Evolutionary conservation across 495 filamentous ascomycete genomes (phyloP), one percentile per base, ranked within the genome.

Genomic region (Penicillium soppii): DNA sequence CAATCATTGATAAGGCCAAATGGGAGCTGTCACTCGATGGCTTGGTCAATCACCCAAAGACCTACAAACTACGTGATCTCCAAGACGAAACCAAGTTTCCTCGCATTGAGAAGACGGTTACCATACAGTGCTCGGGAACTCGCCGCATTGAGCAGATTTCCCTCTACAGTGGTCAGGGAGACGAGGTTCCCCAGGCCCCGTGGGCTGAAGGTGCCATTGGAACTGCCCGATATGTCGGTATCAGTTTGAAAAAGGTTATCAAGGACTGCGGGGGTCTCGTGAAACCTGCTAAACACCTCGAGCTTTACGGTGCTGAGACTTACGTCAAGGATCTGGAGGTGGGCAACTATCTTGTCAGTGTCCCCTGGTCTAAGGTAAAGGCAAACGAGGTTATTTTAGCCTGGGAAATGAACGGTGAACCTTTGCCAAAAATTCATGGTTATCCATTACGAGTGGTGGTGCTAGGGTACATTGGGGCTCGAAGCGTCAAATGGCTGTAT

Each of bases 401-500:
- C 1, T 88, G 79, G 79, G 84, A 86, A 54, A 86, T 87, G 84
- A 88, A 89, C 42, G 84, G 79, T 23, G 67, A 83, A 49, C 79
- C 81, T 0, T 71, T 89, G 2, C 85, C 85, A 1, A 78, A 75
- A 49, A 83, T 84, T 53, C 84, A 87, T 51, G 86, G 85, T 2
- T 83, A 69, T 19, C 85, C 85, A 3, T 61, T 89, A 4, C 74
- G 86, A 4, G 76, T 75, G 0, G 75, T 89, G 1, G 82, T 86
- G 0, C 63, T 82, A 37, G 85, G 85, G 0, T 85, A 85, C 47
- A 85, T 88, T 33, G 71, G 67, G 5, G 69, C 66, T 15, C 60
- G 63, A 1, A 66, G 66, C 25, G 72, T 75, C 7, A 76, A 76
- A 47, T 76, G 73, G 73, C 53, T 76, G 1, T 71, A 68, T 25